Evolutionary conservation across 345 rosid species (phyloP).

Genomic region (Nephelium lappaceum): DNA sequence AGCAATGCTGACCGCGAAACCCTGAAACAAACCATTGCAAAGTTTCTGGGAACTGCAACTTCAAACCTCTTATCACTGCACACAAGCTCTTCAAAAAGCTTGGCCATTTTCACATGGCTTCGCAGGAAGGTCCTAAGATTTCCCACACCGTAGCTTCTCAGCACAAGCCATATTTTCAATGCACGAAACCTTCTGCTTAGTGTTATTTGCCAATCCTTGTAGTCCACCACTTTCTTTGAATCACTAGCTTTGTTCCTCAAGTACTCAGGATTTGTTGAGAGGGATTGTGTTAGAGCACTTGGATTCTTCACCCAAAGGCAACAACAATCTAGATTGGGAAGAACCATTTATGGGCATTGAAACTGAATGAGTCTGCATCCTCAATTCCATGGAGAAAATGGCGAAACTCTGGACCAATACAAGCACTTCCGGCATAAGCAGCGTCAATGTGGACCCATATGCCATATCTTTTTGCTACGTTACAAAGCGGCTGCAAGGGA

Average conservation of each 20-base stretch:
- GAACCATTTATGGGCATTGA: constrained; percentile 62
- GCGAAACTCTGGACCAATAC: constrained; percentile 59
- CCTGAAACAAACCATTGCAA: constrained; percentile 59
- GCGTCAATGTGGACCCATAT: constrained; percentile 59
- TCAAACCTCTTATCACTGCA: constrained; percentile 39
- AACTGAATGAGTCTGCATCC: constrained; percentile 46
- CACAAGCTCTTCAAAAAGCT: constrained; percentile 41
- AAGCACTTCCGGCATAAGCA: constrained; percentile 49
- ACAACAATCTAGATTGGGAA: constrained; percentile 53
- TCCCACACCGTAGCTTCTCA: constrained; percentile 48
- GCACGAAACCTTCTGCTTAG: constrained; percentile 52
- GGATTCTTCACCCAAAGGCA: constrained; percentile 62
- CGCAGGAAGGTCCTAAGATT: constrained; percentile 41
- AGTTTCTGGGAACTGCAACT: constrained; percentile 37
- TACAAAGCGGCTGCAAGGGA: constrained; percentile 27
- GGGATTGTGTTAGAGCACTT: constrained; percentile 38
- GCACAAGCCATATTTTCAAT: constrained; percentile 54
- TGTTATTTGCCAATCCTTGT: constrained; percentile 65
- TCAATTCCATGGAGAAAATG: constrained; percentile 48
- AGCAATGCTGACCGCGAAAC: constrained; percentile 21
- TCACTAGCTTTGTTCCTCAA: constrained; percentile 38
- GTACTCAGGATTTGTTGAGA: constrained; percentile 44
- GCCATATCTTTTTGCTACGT: constrained; percentile 19
- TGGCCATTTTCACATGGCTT: constrained; percentile 46
- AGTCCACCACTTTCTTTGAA: constrained; percentile 41